These are phyloP conservation scores for Cyclostephanos invisitatus DNA, from an alignment of 108 stramenopile species.

Conservation along the genomic window DNA sequence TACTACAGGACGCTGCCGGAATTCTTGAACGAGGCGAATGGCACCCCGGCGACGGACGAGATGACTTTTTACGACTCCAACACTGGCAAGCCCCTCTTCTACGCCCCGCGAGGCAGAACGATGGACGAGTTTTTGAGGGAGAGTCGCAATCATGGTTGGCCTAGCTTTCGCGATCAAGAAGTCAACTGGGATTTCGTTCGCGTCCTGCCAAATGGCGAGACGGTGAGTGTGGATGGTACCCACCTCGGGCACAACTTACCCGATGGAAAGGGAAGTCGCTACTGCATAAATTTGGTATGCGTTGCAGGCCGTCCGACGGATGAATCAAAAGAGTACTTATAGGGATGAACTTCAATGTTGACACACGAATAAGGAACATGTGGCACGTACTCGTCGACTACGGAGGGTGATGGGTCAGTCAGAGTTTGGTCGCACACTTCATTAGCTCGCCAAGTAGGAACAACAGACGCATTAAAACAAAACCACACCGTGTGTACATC, in stretches of 20 bases:
- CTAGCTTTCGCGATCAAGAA: constrained; percentile 87
- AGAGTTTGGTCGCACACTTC: too few relatives aligned
- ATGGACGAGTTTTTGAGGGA: constrained; percentile 80
- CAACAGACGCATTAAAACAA: too few relatives aligned
- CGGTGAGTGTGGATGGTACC: constrained; percentile 77
- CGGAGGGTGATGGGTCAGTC: too few relatives aligned
- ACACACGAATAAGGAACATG: too few relatives aligned
- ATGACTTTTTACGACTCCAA: constrained; percentile 87
- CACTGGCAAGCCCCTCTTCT: constrained; percentile 79
- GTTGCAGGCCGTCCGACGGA: constrained; percentile 70
- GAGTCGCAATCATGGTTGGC: constrained; percentile 78
- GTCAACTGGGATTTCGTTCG: constrained; percentile 89
- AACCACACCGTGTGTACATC: too few relatives aligned
- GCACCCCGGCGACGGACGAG: constrained; percentile 23
- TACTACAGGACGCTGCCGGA: not conserved
- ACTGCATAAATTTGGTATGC: constrained; percentile 92
- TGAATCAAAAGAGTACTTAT: not conserved
- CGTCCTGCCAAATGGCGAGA: constrained; percentile 79
- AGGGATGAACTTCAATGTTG: too few relatives aligned
- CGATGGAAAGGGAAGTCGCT: constrained; percentile 76
- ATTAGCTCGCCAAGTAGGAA: too few relatives aligned
- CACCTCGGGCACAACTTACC: constrained; percentile 81
- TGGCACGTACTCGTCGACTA: too few relatives aligned
- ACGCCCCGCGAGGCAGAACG: constrained; percentile 75
- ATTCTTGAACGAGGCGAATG: not conserved